Evolutionary conservation across 345 rosid species (phyloP).

Genomic region (Gossypium anomalum): DNA sequence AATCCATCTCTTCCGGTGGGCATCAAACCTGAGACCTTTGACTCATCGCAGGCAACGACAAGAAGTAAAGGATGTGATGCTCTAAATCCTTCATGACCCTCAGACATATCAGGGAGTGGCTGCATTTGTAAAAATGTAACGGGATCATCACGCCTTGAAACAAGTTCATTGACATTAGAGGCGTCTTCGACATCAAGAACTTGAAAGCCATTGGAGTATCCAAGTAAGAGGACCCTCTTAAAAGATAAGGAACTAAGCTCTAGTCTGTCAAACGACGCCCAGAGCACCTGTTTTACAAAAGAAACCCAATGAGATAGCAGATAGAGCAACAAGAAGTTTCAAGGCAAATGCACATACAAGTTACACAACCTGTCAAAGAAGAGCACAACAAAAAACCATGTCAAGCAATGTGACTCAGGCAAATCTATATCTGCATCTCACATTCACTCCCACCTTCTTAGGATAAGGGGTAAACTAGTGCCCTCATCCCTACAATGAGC

Average conservation of each 20-base stretch:
- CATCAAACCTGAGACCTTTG: conserved; percentile 38
- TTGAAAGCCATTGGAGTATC: conserved; percentile 91
- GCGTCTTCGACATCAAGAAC: conserved; percentile 87
- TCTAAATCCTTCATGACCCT: conserved; percentile 70
- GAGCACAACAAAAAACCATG: neutral
- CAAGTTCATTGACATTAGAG: conserved; percentile 65
- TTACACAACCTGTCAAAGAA: conserved; percentile 10
- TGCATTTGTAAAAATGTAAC: conserved; percentile 87
- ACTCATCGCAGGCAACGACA: conserved; percentile 83
- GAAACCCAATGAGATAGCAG: conserved; percentile 12
- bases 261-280: conserved; percentile 81
- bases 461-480: neutral
- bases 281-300: conserved; percentile 60
- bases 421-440: neutral
- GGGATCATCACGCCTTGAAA: conserved; percentile 79
- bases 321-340: conserved; percentile 5
- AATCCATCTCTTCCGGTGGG: conserved; percentile 57
- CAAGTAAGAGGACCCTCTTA: conserved; percentile 75
- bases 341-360: neutral
- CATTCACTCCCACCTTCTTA: neutral
- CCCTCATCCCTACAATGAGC: neutral
- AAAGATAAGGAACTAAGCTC: conserved; percentile 54
- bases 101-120: conserved; percentile 67
- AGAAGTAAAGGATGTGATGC: conserved; percentile 87
- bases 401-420: neutral